These are phyloP conservation scores for Zelonia costaricensis DNA, from an alignment of 208 protist genomes.

Conservation along the genomic window DNA sequence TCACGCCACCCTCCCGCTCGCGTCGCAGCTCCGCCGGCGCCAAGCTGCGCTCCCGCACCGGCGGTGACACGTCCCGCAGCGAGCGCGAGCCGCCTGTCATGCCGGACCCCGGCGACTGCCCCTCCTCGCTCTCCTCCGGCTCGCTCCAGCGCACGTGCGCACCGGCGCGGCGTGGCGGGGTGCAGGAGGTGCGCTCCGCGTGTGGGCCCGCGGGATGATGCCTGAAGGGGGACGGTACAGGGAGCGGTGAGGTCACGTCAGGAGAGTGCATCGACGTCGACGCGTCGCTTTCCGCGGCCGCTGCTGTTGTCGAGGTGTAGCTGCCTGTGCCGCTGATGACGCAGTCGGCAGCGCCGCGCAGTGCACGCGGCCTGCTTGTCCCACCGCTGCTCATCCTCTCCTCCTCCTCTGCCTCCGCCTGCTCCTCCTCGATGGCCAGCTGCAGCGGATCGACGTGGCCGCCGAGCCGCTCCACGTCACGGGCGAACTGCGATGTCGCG, in stretches of 20 bases:
- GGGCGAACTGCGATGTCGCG: conserved; percentile 36
- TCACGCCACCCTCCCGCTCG: conserved; percentile 8
- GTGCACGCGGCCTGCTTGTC: no score
- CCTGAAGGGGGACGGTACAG: no score
- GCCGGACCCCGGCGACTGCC: conserved; percentile 11
- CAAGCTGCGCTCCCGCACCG: conserved; percentile 55
- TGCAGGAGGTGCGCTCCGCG: neutral
- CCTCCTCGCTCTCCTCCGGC: conserved; percentile 16
- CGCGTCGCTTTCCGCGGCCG: no score
- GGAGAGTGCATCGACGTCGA: no score
- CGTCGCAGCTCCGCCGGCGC: conserved; percentile 37
- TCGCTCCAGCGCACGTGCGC: conserved; percentile 19
- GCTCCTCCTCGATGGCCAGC: conserved; percentile 11
- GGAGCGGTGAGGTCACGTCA: no score
- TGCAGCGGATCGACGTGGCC: conserved; percentile 23
- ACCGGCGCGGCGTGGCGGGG: conserved; percentile 2
- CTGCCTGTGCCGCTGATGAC: no score
- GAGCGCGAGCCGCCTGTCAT: conserved; percentile 16
- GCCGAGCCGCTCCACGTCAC: conserved; percentile 26
- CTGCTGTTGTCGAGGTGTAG: no score
- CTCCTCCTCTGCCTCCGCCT: neutral
- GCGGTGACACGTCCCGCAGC: conserved; percentile 42
- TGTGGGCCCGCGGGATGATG: no score
- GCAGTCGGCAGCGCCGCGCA: no score
- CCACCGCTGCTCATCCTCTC: neutral